A percentile compares a stretch with the other conserved stretches of the same genome.
These are phyloP conservation scores for Talaromyces sp. DNA, from an alignment of 2,329 filamentous ascomycete species.

Conservation along the genomic window DNA sequence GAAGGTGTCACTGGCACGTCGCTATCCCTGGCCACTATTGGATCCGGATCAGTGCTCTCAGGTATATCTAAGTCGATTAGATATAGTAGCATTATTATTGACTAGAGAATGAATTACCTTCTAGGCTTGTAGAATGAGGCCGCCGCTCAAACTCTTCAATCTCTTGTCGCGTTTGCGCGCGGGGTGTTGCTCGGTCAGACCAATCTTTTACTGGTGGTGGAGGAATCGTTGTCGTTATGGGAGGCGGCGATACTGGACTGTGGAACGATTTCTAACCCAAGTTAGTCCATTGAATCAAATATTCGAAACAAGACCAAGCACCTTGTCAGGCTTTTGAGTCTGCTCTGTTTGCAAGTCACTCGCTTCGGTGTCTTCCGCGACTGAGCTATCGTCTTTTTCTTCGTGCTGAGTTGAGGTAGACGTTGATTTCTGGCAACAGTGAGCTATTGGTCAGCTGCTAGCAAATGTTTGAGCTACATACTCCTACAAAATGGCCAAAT, in stretches of 20 bases:
- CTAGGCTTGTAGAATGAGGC: slow-evolving; percentile 65
- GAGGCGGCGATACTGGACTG: slow-evolving; percentile 58
- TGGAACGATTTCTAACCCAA: slow-evolving; percentile 21
- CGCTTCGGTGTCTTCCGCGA: slow-evolving; percentile 3
- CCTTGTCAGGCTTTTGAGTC: slow-evolving; percentile 2
- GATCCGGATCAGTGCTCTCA: slow-evolving; percentile 21
- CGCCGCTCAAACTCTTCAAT: slow-evolving; percentile 52
- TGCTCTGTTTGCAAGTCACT: slow-evolving; percentile 3
- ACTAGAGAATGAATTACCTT: slow-evolving; percentile 51
- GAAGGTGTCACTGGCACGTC: slow-evolving; percentile 22
- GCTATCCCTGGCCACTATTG: slow-evolving; percentile 12
- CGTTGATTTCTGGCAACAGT: slow-evolving; percentile 1
- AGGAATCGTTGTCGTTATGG: slow-evolving; percentile 69
- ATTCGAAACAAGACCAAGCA: background rate
- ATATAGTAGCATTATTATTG: background rate
- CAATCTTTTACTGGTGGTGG: slow-evolving; percentile 61
- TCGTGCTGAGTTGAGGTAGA: slow-evolving; percentile 3
- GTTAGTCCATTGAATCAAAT: background rate
- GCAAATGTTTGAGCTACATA: background rate
- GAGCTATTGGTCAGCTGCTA: background rate
- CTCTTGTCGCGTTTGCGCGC: slow-evolving; percentile 76
- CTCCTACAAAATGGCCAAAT: slow-evolving; percentile 71
- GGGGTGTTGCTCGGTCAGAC: slow-evolving; percentile 67
- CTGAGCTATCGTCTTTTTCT: slow-evolving; percentile 1
- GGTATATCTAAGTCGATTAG: slow-evolving; percentile 24